Evolutionary conservation across 805 yeast species (phyloP).

Genomic region (Saccharomycopsis olivae): DNA sequence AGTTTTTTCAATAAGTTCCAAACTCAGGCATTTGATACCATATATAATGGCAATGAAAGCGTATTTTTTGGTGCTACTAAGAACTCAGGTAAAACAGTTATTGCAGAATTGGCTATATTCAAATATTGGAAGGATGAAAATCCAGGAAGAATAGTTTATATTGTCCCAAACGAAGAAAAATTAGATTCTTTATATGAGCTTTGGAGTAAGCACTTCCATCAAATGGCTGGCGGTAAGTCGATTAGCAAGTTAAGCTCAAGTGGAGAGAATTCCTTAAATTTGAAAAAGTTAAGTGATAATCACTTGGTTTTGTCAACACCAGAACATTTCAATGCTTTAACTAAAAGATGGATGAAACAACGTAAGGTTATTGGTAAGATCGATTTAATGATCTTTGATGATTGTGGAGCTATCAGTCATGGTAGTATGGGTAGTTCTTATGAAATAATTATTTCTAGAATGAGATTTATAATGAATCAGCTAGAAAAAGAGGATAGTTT

Average conservation of each 20-base stretch:
- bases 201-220: constrained; percentile 45
- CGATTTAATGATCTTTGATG: constrained; percentile 63
- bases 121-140: constrained; percentile 56
- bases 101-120: constrained; percentile 66
- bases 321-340: constrained; percentile 56
- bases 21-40: constrained; percentile 52
- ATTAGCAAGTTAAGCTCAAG: constrained; percentile 40
- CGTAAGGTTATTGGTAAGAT: constrained; percentile 59
- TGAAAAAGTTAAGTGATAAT: constrained; percentile 42
- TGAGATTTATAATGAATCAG: constrained; percentile 60
- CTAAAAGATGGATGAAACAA: constrained; percentile 73
- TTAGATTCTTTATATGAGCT: constrained; percentile 34
- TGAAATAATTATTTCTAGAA: constrained; percentile 61
- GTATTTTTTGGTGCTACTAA: constrained; percentile 62
- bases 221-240: constrained; percentile 44
- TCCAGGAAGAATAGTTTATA: constrained; percentile 60
- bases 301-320: constrained; percentile 76
- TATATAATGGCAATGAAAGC: constrained; percentile 49
- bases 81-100: constrained; percentile 63
- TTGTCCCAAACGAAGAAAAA: constrained; percentile 51
- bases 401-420: constrained; percentile 54
- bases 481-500: constrained; percentile 34
- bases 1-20: constrained; percentile 61
- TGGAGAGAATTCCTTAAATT: constrained; percentile 46
- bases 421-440: constrained; percentile 50